These are phyloP conservation scores for Eucalyptus erythrocorys DNA, from an alignment of 345 rosid species.

Conservation along the genomic window DNA sequence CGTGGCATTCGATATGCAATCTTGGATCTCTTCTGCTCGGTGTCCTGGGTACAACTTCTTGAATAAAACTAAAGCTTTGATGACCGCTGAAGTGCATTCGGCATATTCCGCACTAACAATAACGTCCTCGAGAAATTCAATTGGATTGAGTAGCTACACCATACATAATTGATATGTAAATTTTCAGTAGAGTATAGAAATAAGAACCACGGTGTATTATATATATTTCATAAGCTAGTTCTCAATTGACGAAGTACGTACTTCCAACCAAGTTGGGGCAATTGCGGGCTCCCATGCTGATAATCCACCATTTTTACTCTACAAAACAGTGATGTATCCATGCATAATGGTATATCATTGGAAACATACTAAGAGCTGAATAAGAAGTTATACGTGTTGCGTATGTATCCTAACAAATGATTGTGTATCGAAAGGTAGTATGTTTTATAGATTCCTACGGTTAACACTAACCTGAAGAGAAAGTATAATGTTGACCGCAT, in stretches of 20 bases:
- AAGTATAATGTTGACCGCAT: conserved; percentile 27
- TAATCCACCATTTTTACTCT: conserved; percentile 33
- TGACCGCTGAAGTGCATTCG: conserved; percentile 45
- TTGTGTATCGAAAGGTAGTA: no score
- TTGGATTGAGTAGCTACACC: conserved; percentile 36
- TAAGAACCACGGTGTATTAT: no score
- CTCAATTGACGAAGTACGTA: not conserved
- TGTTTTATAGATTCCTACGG: no score
- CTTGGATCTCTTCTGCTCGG: conserved; percentile 21
- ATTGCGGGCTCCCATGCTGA: conserved; percentile 42
- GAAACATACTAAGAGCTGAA: no score
- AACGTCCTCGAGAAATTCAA: conserved; percentile 23
- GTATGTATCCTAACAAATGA: no score
- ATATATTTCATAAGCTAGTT: not conserved
- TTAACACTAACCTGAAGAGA: conserved; percentile 16
- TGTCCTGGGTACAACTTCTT: conserved; percentile 30
- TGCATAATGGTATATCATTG: no score
- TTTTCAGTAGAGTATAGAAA: no score
- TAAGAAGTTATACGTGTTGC: no score
- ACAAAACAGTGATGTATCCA: not conserved
- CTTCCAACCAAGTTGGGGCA: conserved; percentile 20
- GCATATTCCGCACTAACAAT: conserved; percentile 21
- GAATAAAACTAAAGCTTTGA: conserved; percentile 29
- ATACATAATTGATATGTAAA: no score
- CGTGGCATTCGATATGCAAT: conserved; percentile 13